phyloP scores from a whole-genome alignment of 2,329 filamentous ascomycete genomes.

The Exophiala oligosperma region DNA sequence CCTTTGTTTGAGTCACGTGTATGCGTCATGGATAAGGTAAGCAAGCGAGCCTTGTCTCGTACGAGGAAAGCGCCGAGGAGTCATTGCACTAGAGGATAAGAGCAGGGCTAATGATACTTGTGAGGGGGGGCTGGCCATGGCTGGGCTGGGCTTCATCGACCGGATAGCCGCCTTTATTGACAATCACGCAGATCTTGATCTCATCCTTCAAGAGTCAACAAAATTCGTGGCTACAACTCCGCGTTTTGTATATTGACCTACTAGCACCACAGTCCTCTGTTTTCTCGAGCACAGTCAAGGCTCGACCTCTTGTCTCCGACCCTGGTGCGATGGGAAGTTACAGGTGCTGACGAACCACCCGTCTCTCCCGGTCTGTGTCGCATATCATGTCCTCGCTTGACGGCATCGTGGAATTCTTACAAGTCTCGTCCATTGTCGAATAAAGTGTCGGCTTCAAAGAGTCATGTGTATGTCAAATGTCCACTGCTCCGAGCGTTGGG shows the following conservation, averaged over 20 bases:
- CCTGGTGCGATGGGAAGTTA: not conserved
- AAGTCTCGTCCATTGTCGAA: not conserved
- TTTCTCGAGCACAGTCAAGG: too few species aligned
- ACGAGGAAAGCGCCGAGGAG: too few species aligned
- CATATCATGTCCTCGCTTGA: constrained; percentile 11
- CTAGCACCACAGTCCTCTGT: too few species aligned
- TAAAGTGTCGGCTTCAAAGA: not conserved
- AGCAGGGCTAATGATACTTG: too few species aligned
- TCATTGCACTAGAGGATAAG: constrained; percentile 34
- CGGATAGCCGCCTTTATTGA: not conserved
- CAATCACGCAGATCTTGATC: not conserved
- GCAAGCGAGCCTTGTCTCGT: constrained; percentile 23
- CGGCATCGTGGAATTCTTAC: constrained; percentile 2
- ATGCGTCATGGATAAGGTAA: not conserved
- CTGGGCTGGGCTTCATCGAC: not conserved
- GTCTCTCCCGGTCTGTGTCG: not conserved
- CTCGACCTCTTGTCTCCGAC: too few species aligned
- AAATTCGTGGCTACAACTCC: too few species aligned
- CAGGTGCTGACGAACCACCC: not conserved
- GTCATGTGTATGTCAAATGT: constrained; percentile 17
- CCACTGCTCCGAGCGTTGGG: not conserved
- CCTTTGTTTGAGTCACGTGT: not conserved
- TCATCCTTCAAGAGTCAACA: not conserved
- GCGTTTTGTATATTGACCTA: too few species aligned
- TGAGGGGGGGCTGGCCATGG: too few species aligned